phyloP scores from a whole-genome alignment of 2,329 filamentous ascomycete genomes.

The Diplodia intermedia region DNA sequence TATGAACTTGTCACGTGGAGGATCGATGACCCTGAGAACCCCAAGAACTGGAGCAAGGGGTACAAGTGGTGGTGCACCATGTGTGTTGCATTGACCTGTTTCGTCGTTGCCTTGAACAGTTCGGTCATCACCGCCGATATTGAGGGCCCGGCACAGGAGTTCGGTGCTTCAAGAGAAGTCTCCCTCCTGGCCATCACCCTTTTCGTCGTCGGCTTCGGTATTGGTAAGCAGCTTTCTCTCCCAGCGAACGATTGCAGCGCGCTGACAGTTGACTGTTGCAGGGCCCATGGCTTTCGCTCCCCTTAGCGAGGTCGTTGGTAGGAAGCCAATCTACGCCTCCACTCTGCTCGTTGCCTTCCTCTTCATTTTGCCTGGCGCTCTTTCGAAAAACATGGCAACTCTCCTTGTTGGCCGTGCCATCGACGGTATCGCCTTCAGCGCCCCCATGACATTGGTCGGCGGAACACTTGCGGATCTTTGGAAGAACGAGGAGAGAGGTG shows the following conservation, averaged over 20 bases:
- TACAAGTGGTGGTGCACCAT: slow-evolving; percentile 83
- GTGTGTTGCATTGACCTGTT: slow-evolving; percentile 70
- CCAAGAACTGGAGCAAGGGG: slow-evolving; percentile 82
- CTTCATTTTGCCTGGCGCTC: slow-evolving; percentile 81
- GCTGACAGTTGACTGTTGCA: slow-evolving; percentile 37
- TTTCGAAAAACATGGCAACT: slow-evolving; percentile 76
- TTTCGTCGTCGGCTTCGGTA: slow-evolving; percentile 82
- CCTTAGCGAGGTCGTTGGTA: slow-evolving; percentile 75
- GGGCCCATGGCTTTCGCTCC: slow-evolving; percentile 82
- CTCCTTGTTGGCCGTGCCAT: slow-evolving; percentile 78
- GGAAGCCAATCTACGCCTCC: slow-evolving; percentile 72
- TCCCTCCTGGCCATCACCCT: slow-evolving; percentile 74
- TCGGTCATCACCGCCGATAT: slow-evolving; percentile 82
- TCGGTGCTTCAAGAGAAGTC: slow-evolving; percentile 74
- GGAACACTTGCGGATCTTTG: slow-evolving; percentile 85
- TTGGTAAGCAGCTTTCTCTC: slow-evolving; percentile 58
- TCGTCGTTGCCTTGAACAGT: slow-evolving; percentile 61
- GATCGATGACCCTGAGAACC: slow-evolving; percentile 75
- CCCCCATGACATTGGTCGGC: slow-evolving; percentile 85
- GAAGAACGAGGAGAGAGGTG: slow-evolving; percentile 81
- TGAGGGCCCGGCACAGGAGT: slow-evolving; percentile 66
- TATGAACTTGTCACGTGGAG: slow-evolving; percentile 75
- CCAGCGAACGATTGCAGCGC: no score
- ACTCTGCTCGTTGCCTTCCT: slow-evolving; percentile 75
- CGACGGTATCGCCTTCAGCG: slow-evolving; percentile 83